Evolutionary conservation across 768 basidiomycete species (phyloP).

Genomic region (Leccinum subgranulosum): DNA sequence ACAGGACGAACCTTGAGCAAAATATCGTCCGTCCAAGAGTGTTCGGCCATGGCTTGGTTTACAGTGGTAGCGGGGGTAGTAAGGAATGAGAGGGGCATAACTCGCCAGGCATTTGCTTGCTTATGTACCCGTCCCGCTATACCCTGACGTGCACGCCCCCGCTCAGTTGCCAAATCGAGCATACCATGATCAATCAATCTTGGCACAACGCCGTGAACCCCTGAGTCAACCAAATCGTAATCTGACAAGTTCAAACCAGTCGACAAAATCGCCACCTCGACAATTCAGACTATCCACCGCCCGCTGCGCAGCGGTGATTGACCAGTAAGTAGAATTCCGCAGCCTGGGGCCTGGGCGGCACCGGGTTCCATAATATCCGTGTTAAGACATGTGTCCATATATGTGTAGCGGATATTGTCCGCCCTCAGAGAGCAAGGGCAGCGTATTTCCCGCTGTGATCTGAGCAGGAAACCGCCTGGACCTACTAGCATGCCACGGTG

Average conservation of each 20-base stretch:
- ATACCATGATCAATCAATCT: not conserved
- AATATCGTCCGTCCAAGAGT: constrained; percentile 72
- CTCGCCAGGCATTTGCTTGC: constrained; percentile 18
- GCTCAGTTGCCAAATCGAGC: constrained; percentile 10
- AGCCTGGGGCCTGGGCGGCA: not conserved
- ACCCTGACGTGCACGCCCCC: constrained; percentile 22
- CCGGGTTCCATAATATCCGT: constrained; percentile 49
- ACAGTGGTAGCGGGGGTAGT: constrained; percentile 2
- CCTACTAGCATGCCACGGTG: not conserved
- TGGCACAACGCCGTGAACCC: not conserved
- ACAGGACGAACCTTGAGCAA: constrained; percentile 61
- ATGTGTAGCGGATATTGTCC: constrained; percentile 36
- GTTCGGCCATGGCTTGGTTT: constrained; percentile 45
- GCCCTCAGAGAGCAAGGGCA: constrained; percentile 46
- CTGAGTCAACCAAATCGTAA: not conserved
- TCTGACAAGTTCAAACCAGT: not conserved
- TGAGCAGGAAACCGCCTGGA: not conserved
- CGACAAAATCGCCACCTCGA: not conserved
- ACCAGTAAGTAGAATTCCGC: not conserved
- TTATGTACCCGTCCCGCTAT: constrained; percentile 25
- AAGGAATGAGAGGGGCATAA: constrained; percentile 17
- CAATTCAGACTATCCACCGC: not conserved
- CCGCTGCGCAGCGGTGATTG: not conserved
- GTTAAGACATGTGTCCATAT: constrained; percentile 11
- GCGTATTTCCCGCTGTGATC: not conserved